Evolutionary conservation across 352 stramenopile species (phyloP), one percentile per base, ranked within the genome.

Genomic region (Phytophthora lateralis): DNA sequence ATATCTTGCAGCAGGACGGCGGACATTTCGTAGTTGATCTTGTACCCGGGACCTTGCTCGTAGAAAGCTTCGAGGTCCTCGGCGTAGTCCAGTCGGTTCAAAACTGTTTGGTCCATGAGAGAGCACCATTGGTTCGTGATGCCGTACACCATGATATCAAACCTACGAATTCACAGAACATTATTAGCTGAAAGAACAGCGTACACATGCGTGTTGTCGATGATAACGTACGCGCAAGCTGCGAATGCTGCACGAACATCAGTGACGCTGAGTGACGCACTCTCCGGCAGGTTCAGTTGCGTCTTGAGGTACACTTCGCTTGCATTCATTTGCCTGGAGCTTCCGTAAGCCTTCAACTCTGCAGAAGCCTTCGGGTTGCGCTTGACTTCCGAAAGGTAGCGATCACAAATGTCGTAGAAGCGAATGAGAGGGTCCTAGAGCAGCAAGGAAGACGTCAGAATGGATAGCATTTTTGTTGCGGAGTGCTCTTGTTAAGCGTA

Each of bases 21-120:
- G 10, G 85, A 76, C 46, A 94, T 94, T 55, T 91, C 78, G 63
- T 90, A 89, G 55, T 89, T 89, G 69, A 94, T 88, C 12, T 75
- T 61, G 63, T 80, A 83, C 6, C 82, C 82, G 0, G 71, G 58
- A 0, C 75, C 81, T 26, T 84, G 71, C 44, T 87, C 51, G 60
- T 92, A 94, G 57, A 89, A 94, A 12, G 75, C 68, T 54, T 89
- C 77, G 6, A 94, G 60, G 35, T 94, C 85, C 12, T 85, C 78
- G 0, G 71, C 63, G 52, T 82, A 94, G 65, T 94, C 85, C 4
- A 89, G 20, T 8, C 55, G 60, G 10, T 78, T 55, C 17, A 91
- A 44, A 35, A 80, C 71, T 12, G 57, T 44, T 32, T 71, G 56
- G 4, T 65, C 55, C 21, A 91, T 66, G 30, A 91, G 63, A 17